These are phyloP conservation scores for Penicillium sp. DNA, from an alignment of 2,329 filamentous ascomycete species.

Conservation along the genomic window DNA sequence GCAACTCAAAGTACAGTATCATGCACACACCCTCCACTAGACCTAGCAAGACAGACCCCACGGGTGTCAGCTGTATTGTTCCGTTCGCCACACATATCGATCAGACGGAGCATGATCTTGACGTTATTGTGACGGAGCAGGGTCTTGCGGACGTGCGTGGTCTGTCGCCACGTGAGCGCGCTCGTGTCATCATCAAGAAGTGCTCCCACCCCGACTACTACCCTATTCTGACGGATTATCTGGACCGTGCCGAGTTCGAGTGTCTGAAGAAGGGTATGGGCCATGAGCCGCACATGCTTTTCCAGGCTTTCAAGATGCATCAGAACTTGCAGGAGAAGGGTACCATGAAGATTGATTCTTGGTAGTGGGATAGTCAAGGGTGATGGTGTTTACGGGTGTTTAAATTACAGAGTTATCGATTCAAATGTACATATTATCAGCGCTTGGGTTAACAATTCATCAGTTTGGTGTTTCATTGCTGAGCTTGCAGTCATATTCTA, in stretches of 20 bases:
- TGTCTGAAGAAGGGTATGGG: constrained; percentile 84
- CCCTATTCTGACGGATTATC: constrained; percentile 78
- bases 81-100: constrained; percentile 91
- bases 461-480: background rate
- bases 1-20: constrained; percentile 78
- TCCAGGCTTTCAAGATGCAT: constrained; percentile 86
- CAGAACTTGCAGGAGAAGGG: constrained; percentile 77
- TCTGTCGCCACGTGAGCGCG: constrained; percentile 73
- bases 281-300: constrained; percentile 84
- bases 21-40: constrained; percentile 88
- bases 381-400: too few relatives aligned
- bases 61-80: constrained; percentile 82
- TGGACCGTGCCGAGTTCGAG: constrained; percentile 81
- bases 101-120: constrained; percentile 89
- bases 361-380: constrained; percentile 43
- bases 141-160: constrained; percentile 84
- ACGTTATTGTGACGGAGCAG: constrained; percentile 76
- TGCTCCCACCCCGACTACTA: constrained; percentile 82
- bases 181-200: constrained; percentile 80
- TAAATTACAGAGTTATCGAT: background rate
- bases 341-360: constrained; percentile 80
- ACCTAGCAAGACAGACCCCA: constrained; percentile 77
- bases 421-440: background rate
- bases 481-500: too few relatives aligned
- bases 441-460: background rate